Percentiles rank a stretch among this genome's conserved stretches.
These are phyloP conservation scores for Sporobolomyces phaffii DNA, from an alignment of 768 basidiomycete genomes.

Conservation along the genomic window DNA sequence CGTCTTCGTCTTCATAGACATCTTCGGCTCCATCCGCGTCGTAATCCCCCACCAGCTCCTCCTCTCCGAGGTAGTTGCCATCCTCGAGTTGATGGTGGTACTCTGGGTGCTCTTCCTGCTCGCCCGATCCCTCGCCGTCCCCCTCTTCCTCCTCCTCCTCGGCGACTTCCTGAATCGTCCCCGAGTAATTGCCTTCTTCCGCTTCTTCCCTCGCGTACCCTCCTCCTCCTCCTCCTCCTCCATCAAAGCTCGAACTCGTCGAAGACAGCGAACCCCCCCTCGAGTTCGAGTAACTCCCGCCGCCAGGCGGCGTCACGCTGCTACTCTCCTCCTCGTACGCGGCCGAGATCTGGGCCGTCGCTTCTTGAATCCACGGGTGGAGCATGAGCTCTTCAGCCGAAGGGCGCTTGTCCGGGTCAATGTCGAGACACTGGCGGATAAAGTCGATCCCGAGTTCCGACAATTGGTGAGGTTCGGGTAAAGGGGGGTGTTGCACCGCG, in stretches of 20 bases:
- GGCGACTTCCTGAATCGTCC: not conserved
- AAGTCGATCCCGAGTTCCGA: slow-evolving; percentile 85
- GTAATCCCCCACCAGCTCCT: not conserved
- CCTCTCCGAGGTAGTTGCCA: slow-evolving; percentile 16
- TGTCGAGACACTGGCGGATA: slow-evolving; percentile 81
- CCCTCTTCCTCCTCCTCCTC: slow-evolving; percentile 10
- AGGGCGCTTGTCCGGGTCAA: slow-evolving; percentile 77
- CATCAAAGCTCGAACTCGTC: not conserved
- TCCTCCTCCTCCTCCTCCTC: not conserved
- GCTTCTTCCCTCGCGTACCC: too few species aligned
- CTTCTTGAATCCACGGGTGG: slow-evolving; percentile 69
- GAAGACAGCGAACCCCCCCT: not conserved
- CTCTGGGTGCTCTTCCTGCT: not conserved
- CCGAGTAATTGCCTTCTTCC: not conserved
- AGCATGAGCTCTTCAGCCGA: slow-evolving; percentile 75
- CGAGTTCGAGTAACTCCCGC: not conserved
- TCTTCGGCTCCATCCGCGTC: not conserved
- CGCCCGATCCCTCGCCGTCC: too few species aligned
- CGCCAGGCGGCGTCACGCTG: too few species aligned
- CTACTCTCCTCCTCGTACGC: slow-evolving; percentile 33
- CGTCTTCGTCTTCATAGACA: not conserved
- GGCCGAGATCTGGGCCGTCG: slow-evolving; percentile 28
- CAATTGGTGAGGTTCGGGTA: slow-evolving; percentile 85
- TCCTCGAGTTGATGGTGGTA: slow-evolving; percentile 16
- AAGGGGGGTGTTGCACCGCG: slow-evolving; percentile 88